Conservation (phyloP, 1,284 basidiomycete genomes). For the Wolfiporia cocos region DNA sequence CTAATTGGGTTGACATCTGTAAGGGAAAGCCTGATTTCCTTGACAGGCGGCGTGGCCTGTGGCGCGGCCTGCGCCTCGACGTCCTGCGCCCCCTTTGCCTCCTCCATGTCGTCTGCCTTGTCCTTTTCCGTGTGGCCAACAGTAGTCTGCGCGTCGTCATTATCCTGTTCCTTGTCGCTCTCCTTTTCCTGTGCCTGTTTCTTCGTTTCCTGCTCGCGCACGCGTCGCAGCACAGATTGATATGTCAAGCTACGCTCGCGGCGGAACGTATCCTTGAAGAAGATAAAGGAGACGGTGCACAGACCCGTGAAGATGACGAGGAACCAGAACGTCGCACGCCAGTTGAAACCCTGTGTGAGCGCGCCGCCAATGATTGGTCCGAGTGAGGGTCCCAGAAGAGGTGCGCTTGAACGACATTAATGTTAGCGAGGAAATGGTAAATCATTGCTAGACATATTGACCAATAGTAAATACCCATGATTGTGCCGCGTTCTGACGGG, state of each 20-base stretch:
- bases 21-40: constrained; percentile 50
- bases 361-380: constrained; percentile 72
- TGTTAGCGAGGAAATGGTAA: background rate
- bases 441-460: constrained; percentile 1
- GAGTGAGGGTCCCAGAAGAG: constrained; percentile 46
- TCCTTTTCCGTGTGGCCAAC: constrained; percentile 8
- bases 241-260: constrained; percentile 75
- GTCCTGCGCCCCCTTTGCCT: constrained; percentile 8
- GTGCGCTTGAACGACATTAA: constrained; percentile 16
- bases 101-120: no score
- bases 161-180: background rate
- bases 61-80: constrained; percentile 3
- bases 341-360: constrained; percentile 62
- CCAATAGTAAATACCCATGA: constrained; percentile 72
- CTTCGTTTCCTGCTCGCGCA: constrained; percentile 17
- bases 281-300: constrained; percentile 54
- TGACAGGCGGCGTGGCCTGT: constrained; percentile 9
- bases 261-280: constrained; percentile 81
- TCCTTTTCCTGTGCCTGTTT: background rate
- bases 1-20: constrained; percentile 71
- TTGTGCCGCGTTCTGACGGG: constrained; percentile 70
- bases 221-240: constrained; percentile 47
- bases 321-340: constrained; percentile 83
- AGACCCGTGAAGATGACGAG: constrained; percentile 57
- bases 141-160: background rate